Conservation (phyloP, 257 asterid genomes). For the Verbena officinalis region DNA sequence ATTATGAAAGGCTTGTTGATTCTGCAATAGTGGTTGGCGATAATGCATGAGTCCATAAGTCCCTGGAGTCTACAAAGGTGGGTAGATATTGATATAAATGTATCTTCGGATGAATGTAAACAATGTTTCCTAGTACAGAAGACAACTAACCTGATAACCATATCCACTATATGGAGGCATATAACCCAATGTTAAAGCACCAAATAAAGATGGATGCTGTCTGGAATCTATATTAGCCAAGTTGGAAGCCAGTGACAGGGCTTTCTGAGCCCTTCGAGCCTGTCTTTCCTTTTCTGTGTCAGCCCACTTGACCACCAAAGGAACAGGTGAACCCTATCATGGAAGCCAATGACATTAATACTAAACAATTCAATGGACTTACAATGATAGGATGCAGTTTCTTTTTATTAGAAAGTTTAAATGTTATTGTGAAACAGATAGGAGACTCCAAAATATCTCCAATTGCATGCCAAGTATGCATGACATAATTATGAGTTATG, state of each 20-base stretch:
- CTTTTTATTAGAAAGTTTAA: slow-evolving; percentile 10
- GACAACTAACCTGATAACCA: slow-evolving; percentile 83
- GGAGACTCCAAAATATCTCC: background rate
- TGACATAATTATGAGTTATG: background rate
- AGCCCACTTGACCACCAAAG: slow-evolving; percentile 99
- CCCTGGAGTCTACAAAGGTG: slow-evolving; percentile 76
- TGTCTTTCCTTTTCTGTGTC: slow-evolving; percentile 98
- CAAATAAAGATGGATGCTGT: slow-evolving; percentile 75
- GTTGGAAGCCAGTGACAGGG: slow-evolving; percentile 60
- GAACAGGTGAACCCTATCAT: slow-evolving; percentile 83
- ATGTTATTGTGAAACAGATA: background rate
- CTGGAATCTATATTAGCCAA: slow-evolving; percentile 60
- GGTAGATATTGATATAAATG: slow-evolving; percentile 42
- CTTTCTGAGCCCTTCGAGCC: slow-evolving; percentile 90
- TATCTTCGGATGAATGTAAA: slow-evolving; percentile 29
- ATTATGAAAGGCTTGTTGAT: slow-evolving; percentile 66
- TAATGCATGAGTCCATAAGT: slow-evolving; percentile 85
- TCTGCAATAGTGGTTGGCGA: slow-evolving; percentile 78
- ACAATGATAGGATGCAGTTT: background rate
- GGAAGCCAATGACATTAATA: slow-evolving; percentile 25
- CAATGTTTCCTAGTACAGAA: slow-evolving; percentile 7
- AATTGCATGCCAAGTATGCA: too few species aligned
- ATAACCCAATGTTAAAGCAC: slow-evolving; percentile 88
- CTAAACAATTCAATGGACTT: slow-evolving; percentile 14
- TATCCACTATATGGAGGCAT: slow-evolving; percentile 85